A percentile compares a stretch with the other conserved stretches of the same genome.
These are phyloP conservation scores for Athelia sp. DNA, from an alignment of 1,284 basidiomycete genomes.

Conservation along the genomic window DNA sequence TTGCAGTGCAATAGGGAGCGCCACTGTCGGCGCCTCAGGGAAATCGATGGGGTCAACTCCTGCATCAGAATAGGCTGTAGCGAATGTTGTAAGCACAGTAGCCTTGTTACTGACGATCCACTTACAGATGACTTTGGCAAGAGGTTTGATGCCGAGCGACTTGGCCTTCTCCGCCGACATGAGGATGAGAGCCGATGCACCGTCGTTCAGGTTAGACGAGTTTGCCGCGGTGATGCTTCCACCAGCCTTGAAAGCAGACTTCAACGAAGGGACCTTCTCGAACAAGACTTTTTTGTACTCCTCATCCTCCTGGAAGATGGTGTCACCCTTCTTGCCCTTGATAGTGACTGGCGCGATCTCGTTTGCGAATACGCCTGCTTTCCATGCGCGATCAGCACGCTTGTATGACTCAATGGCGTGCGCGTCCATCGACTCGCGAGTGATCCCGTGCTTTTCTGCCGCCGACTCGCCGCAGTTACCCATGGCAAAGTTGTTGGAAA, in stretches of 20 bases:
- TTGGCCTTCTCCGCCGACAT: conserved; percentile 89
- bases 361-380: conserved; percentile 75
- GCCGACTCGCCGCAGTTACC: conserved; percentile 91
- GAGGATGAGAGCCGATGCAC: conserved; percentile 93
- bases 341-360: conserved; percentile 94
- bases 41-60: conserved; percentile 97
- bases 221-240: conserved; percentile 95
- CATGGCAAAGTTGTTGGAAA: conserved; percentile 95
- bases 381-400: conserved; percentile 91
- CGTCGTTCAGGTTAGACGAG: conserved; percentile 94
- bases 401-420: conserved; percentile 95
- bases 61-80: conserved; percentile 89
- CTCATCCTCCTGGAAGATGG: conserved; percentile 89
- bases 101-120: conserved; percentile 10
- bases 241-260: conserved; percentile 85
- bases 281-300: conserved; percentile 96
- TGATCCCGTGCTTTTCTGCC: conserved; percentile 82
- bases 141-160: conserved; percentile 83
- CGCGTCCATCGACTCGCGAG: conserved; percentile 82
- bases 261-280: conserved; percentile 86
- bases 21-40: conserved; percentile 91
- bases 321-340: conserved; percentile 94
- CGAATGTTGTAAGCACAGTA: conserved; percentile 11
- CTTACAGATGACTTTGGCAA: conserved; percentile 89
- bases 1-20: conserved; percentile 86